phyloP scores from a whole-genome alignment of 1,284 basidiomycete genomes.

The Moesziomyces globuligerus region DNA sequence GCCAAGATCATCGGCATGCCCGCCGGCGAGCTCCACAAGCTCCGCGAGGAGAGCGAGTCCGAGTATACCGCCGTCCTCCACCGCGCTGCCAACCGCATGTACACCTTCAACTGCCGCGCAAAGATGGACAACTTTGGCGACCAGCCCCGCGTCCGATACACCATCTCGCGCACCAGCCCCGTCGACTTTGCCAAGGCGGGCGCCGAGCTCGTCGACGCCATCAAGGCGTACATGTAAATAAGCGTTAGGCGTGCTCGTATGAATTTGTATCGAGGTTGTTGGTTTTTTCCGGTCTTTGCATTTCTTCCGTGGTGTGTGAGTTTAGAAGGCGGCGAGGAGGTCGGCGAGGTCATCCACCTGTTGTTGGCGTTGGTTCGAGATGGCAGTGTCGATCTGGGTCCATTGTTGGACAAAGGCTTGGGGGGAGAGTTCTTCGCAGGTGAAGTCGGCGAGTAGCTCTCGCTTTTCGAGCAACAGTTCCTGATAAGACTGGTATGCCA shows the following conservation, averaged over 20 bases:
- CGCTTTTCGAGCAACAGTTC: constrained; percentile 56
- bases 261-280: background rate
- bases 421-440: constrained; percentile 58
- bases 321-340: constrained; percentile 54
- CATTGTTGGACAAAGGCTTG: constrained; percentile 45
- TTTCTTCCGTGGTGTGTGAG: background rate
- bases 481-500: constrained; percentile 53
- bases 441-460: constrained; percentile 60
- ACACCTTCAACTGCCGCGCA: constrained; percentile 86
- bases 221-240: constrained; percentile 49
- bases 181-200: constrained; percentile 62
- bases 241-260: background rate
- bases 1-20: constrained; percentile 76
- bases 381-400: constrained; percentile 35
- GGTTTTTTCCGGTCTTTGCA: background rate
- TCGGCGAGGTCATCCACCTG: constrained; percentile 63
- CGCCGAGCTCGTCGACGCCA: constrained; percentile 57
- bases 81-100: constrained; percentile 77
- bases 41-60: constrained; percentile 77
- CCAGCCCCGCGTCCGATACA: constrained; percentile 60
- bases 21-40: constrained; percentile 80
- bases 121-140: constrained; percentile 71
- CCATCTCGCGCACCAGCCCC: constrained; percentile 49
- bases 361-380: constrained; percentile 55
- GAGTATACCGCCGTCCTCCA: constrained; percentile 76